Evolutionary conservation across 2,329 filamentous ascomycete genomes (phyloP).

Genomic region (Acrodontium crateriforme): DNA sequence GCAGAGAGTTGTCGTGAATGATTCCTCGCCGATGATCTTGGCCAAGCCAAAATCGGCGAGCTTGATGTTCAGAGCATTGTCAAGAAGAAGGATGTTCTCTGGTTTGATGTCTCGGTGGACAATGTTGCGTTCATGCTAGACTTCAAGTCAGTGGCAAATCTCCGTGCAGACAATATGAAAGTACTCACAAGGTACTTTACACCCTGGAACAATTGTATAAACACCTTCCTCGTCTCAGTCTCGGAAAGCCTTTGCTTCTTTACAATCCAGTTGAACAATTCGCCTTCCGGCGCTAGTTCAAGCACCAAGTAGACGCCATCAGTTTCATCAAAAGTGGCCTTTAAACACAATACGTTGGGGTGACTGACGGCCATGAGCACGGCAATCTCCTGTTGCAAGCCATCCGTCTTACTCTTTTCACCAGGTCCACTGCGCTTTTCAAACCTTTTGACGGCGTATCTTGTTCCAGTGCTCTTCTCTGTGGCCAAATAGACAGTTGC

Average conservation of each 20-base stretch:
- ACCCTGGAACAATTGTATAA: conserved; percentile 81
- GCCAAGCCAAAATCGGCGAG: conserved; percentile 92
- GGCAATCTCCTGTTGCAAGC: conserved; percentile 87
- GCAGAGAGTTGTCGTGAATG: conserved; percentile 88
- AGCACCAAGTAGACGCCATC: conserved; percentile 85
- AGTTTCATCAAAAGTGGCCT: conserved; percentile 85
- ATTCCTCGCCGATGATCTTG: conserved; percentile 97
- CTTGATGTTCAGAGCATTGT: conserved; percentile 77
- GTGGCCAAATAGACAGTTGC: conserved; percentile 85
- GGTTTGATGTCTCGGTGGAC: conserved; percentile 97
- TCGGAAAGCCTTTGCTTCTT: conserved; percentile 81
- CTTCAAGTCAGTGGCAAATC: not conserved
- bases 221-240: conserved; percentile 70
- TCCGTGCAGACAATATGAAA: conserved; percentile 10
- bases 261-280: conserved; percentile 91
- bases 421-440: conserved; percentile 71
- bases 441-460: conserved; percentile 90
- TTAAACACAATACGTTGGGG: conserved; percentile 80
- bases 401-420: conserved; percentile 70
- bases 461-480: conserved; percentile 67
- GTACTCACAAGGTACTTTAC: conserved; percentile 78
- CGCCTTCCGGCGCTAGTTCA: conserved; percentile 81
- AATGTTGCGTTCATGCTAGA: conserved; percentile 86
- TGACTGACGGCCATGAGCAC: conserved; percentile 96
- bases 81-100: conserved; percentile 82